phyloP scores from a whole-genome alignment of 192 early-diverging fungal species.

The Spizellomyces punctatus region DNA sequence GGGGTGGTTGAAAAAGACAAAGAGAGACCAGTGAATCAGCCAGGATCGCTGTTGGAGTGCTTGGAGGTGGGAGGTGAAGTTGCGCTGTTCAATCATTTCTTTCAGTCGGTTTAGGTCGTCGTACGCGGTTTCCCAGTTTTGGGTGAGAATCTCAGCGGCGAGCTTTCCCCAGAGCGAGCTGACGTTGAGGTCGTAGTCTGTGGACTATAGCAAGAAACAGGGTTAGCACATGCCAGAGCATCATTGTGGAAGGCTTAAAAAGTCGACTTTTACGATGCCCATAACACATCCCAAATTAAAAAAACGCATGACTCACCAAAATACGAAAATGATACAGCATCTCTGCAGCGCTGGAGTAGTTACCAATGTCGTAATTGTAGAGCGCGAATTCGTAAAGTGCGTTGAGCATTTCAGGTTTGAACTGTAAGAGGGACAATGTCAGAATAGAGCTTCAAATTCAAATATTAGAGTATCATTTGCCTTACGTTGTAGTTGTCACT shows the following conservation, averaged over 20 bases:
- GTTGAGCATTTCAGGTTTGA: slow-evolving; percentile 85
- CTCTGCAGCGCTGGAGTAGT: slow-evolving; percentile 88
- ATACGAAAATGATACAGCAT: slow-evolving; percentile 95
- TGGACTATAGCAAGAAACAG: slow-evolving; percentile 58
- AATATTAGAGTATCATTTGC: background rate
- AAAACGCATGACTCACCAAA: slow-evolving; percentile 58
- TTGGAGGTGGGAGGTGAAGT: slow-evolving; percentile 61
- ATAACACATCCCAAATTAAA: slow-evolving; percentile 3
- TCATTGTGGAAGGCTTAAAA: background rate
- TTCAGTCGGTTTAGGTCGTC: slow-evolving; percentile 87
- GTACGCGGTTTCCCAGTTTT: slow-evolving; percentile 91
- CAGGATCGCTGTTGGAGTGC: slow-evolving; percentile 92
- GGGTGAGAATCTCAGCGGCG: slow-evolving; percentile 88
- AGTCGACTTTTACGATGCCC: background rate
- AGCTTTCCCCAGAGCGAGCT: slow-evolving; percentile 97
- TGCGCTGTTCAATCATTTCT: slow-evolving; percentile 85
- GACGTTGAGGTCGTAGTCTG: slow-evolving; percentile 79
- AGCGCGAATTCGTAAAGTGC: slow-evolving; percentile 86
- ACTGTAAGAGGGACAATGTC: slow-evolving; percentile 45
- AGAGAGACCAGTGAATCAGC: slow-evolving; percentile 96
- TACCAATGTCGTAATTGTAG: slow-evolving; percentile 92
- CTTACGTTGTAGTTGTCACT: slow-evolving; percentile 80
- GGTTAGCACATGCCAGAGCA: background rate
- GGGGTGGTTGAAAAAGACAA: slow-evolving; percentile 98
- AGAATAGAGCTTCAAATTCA: background rate